A percentile compares a stretch with the other conserved stretches of the same genome.
Evolutionary conservation across 305 asterid species (phyloP).

Genomic region (Rubia peregrina): DNA sequence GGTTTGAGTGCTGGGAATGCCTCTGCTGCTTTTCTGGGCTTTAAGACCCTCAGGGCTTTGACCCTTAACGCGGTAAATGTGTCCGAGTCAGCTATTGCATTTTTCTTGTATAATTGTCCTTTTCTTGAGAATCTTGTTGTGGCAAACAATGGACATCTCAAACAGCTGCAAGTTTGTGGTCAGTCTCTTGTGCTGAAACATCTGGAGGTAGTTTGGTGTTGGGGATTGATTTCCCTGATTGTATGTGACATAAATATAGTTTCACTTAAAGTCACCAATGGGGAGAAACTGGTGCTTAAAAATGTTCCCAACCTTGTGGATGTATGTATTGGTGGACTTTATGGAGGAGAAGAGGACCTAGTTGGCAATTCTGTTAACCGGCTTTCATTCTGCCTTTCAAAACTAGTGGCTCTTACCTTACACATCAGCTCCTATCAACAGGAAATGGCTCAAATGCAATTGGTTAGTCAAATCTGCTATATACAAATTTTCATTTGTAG

Average conservation of each 20-base stretch:
- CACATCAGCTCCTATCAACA: not conserved
- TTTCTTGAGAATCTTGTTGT: constrained; percentile 9
- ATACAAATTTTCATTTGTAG: not conserved
- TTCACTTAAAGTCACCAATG: not conserved
- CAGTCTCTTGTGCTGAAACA: constrained; percentile 1
- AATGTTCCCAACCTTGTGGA: constrained; percentile 6
- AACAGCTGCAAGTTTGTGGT: not conserved
- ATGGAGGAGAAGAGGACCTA: not conserved
- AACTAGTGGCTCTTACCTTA: not conserved
- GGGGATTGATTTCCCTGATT: not conserved
- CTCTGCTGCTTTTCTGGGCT: not conserved
- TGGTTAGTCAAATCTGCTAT: not conserved
- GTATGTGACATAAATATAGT: not conserved
- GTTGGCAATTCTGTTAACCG: not conserved
- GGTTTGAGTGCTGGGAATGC: constrained; percentile 3
- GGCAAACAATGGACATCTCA: not conserved
- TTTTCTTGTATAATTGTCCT: not conserved
- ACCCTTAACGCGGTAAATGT: constrained; percentile 6
- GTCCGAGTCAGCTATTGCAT: not conserved
- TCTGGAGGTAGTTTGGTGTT: not conserved
- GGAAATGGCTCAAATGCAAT: not conserved
- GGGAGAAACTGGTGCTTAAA: not conserved
- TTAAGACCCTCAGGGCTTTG: constrained; percentile 10
- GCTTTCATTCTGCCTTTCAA: constrained; percentile 1
- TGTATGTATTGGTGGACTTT: not conserved